Evolutionary conservation across 805 yeast species (phyloP).

Genomic region (Yarrowia phangngaensis): DNA sequence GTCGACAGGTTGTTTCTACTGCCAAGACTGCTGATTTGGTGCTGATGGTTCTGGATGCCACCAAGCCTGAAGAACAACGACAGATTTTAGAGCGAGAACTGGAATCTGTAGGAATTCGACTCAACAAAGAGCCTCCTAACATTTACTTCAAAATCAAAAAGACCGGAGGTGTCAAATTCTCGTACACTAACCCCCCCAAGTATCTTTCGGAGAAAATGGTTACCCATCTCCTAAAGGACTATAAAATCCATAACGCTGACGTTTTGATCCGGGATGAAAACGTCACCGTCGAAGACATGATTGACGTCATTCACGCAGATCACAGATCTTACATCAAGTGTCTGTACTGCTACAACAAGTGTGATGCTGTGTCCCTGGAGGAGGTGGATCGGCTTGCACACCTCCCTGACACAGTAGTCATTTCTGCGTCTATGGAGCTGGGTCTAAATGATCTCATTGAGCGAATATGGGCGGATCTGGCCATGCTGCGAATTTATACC

Average conservation of each 20-base stretch:
- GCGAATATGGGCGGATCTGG: constrained; percentile 87
- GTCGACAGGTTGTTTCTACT: constrained; percentile 93
- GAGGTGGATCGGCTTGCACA: constrained; percentile 91
- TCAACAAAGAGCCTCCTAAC: constrained; percentile 78
- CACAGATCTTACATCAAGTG: constrained; percentile 89
- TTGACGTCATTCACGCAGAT: constrained; percentile 82
- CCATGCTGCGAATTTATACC: constrained; percentile 76
- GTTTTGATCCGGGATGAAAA: constrained; percentile 85
- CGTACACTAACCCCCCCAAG: constrained; percentile 76
- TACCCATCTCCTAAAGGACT: constrained; percentile 72
- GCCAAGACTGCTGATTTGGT: constrained; percentile 92
- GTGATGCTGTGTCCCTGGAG: constrained; percentile 91
- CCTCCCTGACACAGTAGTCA: constrained; percentile 87
- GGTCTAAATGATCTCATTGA: constrained; percentile 86
- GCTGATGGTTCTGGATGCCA: constrained; percentile 91
- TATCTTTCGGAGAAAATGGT: constrained; percentile 77
- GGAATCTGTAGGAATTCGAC: constrained; percentile 89
- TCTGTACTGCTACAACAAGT: constrained; percentile 88
- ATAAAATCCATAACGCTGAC: constrained; percentile 88
- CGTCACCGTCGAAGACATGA: constrained; percentile 86
- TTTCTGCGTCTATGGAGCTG: constrained; percentile 83
- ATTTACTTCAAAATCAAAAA: constrained; percentile 72
- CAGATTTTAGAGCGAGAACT: constrained; percentile 80
- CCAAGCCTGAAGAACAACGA: constrained; percentile 87
- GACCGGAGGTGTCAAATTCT: constrained; percentile 88